A percentile compares a stretch with the other conserved stretches of the same genome.
Evolutionary conservation across 1,139 yeast species (phyloP).

Genomic region (Saccharomyces hybrid): DNA sequence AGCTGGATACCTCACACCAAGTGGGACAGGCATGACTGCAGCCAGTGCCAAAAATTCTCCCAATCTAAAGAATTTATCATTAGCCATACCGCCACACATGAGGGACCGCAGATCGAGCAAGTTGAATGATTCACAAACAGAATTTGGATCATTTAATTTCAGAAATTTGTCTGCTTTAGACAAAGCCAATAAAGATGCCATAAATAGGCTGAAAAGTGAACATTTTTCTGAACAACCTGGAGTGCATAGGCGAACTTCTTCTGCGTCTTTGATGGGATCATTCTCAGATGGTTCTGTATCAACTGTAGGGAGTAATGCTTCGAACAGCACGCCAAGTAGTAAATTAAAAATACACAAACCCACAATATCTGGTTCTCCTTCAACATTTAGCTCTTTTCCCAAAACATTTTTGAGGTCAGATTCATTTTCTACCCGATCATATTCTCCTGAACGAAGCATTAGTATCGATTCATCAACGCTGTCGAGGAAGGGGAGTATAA

Average conservation of each 20-base stretch:
- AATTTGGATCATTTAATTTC: slow-evolving; percentile 90
- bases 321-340: not conserved
- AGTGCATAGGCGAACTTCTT: slow-evolving; percentile 23
- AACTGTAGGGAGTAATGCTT: slow-evolving; percentile 12
- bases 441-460: slow-evolving; percentile 24
- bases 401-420: slow-evolving; percentile 16
- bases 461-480: slow-evolving; percentile 14
- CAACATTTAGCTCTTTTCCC: slow-evolving; percentile 2
- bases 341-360: slow-evolving; percentile 1
- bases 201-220: slow-evolving; percentile 76
- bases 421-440: slow-evolving; percentile 22
- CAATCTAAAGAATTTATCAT: slow-evolving; percentile 33
- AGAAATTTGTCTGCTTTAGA: slow-evolving; percentile 85
- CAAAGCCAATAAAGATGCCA: slow-evolving; percentile 91
- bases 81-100: slow-evolving; percentile 48
- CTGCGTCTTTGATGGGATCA: slow-evolving; percentile 30
- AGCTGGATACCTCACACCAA: not conserved
- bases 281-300: slow-evolving; percentile 28
- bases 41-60: slow-evolving; percentile 23
- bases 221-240: slow-evolving; percentile 45
- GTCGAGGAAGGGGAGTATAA: slow-evolving; percentile 18
- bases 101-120: slow-evolving; percentile 63
- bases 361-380: not conserved
- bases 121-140: slow-evolving; percentile 62
- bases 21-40: not conserved